phyloP scores from a whole-genome alignment of 2,329 filamentous ascomycete genomes.

The Eutypella sp. region DNA sequence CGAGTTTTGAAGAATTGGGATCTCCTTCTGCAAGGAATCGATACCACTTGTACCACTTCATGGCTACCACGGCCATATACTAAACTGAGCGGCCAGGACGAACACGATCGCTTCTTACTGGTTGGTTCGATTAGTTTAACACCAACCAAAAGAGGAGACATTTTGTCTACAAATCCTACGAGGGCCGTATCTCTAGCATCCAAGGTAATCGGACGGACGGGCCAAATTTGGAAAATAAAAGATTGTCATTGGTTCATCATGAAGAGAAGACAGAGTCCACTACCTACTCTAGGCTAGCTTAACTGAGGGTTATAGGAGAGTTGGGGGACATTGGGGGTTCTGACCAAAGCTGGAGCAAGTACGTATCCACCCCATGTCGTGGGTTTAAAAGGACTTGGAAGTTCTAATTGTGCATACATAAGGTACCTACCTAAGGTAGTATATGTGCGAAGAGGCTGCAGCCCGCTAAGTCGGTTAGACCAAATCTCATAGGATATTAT shows the following conservation, averaged over 20 bases:
- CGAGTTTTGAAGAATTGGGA: conserved; percentile 27
- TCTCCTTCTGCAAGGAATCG: too few species aligned
- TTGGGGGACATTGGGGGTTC: not conserved
- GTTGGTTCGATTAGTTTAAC: not conserved
- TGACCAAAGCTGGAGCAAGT: not conserved
- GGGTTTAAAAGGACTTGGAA: too few species aligned
- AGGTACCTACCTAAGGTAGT: too few species aligned
- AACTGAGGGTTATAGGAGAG: too few species aligned
- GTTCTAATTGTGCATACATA: too few species aligned
- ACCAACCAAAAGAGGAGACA: not conserved
- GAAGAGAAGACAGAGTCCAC: not conserved
- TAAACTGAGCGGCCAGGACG: conserved; percentile 2
- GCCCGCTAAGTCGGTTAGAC: not conserved
- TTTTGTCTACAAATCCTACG: not conserved
- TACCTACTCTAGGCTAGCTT: too few species aligned
- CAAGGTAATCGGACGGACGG: not conserved
- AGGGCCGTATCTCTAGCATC: not conserved
- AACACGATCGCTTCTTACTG: not conserved
- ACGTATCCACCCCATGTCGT: not conserved
- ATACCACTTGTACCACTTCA: too few species aligned
- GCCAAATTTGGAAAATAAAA: not conserved
- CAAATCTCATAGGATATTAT: not conserved
- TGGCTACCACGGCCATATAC: conserved; percentile 2
- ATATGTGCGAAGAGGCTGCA: too few species aligned
- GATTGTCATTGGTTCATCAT: not conserved